Evolutionary conservation across 2,329 filamentous ascomycete genomes (phyloP).

Genomic region (Dendryphion nanum): DNA sequence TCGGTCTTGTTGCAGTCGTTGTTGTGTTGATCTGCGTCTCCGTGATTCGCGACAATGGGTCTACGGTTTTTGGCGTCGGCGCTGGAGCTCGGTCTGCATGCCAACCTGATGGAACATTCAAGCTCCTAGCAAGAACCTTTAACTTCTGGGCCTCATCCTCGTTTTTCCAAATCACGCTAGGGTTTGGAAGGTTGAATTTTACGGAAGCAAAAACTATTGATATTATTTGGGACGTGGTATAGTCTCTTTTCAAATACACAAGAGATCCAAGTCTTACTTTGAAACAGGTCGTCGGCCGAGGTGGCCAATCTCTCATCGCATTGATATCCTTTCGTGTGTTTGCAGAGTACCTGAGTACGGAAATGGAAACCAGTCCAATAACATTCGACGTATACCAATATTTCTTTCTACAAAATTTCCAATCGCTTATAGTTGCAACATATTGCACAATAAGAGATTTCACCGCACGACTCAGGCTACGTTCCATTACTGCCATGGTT

Average conservation of each 20-base stretch:
- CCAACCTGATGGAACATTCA: not conserved
- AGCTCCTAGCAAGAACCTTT: slow-evolving; percentile 1
- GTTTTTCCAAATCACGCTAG: slow-evolving; percentile 22
- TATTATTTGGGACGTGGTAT: slow-evolving; percentile 20
- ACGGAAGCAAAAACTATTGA: slow-evolving; percentile 18
- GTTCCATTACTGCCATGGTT: slow-evolving; percentile 11
- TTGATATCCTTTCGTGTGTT: slow-evolving; percentile 17
- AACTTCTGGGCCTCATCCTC: slow-evolving; percentile 9
- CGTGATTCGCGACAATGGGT: no score
- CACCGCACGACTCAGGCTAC: slow-evolving; percentile 26
- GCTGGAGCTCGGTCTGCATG: no score
- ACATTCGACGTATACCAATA: slow-evolving; percentile 17
- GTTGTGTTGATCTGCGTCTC: no score
- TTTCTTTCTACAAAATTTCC: slow-evolving; percentile 52
- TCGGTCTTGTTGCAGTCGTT: no score
- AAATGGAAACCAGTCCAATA: slow-evolving; percentile 17
- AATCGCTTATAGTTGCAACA: slow-evolving; percentile 50
- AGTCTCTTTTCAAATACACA: not conserved
- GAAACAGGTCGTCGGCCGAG: slow-evolving; percentile 17
- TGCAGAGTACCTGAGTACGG: slow-evolving; percentile 15
- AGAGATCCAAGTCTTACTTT: not conserved
- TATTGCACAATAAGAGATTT: slow-evolving; percentile 51
- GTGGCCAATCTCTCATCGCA: slow-evolving; percentile 18
- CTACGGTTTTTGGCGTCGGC: no score
- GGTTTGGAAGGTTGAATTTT: slow-evolving; percentile 13